Conservation (phyloP, 1,284 basidiomycete genomes). For the Tremellales sp. region DNA sequence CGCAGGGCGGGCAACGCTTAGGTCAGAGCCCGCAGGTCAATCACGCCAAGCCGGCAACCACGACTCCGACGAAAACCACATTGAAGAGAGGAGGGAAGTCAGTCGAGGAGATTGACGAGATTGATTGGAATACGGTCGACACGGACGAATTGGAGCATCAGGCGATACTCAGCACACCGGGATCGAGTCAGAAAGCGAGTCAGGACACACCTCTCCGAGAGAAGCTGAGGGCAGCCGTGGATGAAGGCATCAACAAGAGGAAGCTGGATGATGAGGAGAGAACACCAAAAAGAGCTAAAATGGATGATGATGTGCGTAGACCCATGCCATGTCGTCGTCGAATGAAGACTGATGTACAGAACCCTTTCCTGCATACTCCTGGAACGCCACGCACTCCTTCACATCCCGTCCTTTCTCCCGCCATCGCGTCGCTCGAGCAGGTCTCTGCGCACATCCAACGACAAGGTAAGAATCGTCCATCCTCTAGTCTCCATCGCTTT, state of each 20-base stretch:
- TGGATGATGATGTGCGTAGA: constrained; percentile 4
- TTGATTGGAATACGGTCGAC: constrained; percentile 39
- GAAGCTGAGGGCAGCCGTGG: constrained; percentile 13
- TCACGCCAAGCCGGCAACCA: not conserved
- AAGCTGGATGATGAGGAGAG: constrained; percentile 14
- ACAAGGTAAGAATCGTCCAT: no score
- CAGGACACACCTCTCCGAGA: constrained; percentile 7
- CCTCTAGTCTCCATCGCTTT: no score
- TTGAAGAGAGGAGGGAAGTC: not conserved
- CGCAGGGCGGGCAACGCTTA: constrained; percentile 8
- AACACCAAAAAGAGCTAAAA: constrained; percentile 12
- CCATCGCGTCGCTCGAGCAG: constrained; percentile 22
- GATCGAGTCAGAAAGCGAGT: constrained; percentile 13
- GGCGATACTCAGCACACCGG: constrained; percentile 28
- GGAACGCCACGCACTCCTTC: constrained; percentile 7
- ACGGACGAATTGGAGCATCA: constrained; percentile 33
- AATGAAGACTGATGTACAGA: constrained; percentile 6
- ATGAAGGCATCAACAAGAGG: constrained; percentile 18
- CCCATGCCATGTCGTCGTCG: not conserved
- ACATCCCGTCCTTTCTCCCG: constrained; percentile 26
- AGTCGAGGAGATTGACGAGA: constrained; percentile 20
- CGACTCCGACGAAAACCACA: not conserved
- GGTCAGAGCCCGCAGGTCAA: constrained; percentile 5
- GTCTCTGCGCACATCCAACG: constrained; percentile 36
- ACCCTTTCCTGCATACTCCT: constrained; percentile 24